phyloP scores from a whole-genome alignment of 179 eudicot species.

The Vitellaria paradoxa region DNA sequence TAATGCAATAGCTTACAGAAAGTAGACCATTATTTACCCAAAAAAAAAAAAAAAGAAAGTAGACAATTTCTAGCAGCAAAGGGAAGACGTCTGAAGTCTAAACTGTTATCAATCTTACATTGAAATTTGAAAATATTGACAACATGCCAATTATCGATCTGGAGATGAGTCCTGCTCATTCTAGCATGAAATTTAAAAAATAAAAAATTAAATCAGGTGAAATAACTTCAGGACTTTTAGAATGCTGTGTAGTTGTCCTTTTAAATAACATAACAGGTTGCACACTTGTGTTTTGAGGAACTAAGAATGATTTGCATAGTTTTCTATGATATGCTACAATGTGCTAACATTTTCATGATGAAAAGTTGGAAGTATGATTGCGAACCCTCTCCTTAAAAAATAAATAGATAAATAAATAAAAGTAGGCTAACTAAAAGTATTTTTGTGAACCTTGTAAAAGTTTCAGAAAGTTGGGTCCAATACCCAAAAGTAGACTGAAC shows the following conservation, averaged over 20 bases:
- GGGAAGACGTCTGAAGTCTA: background rate
- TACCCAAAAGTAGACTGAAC: background rate
- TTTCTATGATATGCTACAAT: background rate
- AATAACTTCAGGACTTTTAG: background rate
- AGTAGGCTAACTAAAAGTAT: too few relatives aligned
- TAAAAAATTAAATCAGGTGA: background rate
- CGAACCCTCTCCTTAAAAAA: background rate
- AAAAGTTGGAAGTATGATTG: background rate
- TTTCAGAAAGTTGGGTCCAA: background rate
- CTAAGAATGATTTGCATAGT: background rate
- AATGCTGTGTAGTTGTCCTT: too few relatives aligned
- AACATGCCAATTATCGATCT: background rate
- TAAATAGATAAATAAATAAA: background rate
- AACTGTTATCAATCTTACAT: background rate
- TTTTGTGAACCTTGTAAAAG: background rate
- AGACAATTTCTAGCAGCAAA: too few relatives aligned
- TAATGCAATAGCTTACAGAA: too few relatives aligned
- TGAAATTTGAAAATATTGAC: background rate
- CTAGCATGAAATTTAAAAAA: background rate
- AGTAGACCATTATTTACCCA: too few relatives aligned
- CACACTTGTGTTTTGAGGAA: background rate
- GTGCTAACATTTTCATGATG: background rate
- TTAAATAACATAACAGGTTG: background rate
- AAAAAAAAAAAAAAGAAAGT: background rate
- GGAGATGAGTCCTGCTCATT: background rate